Percentiles rank a stretch among this genome's conserved stretches.
phyloP scores from a whole-genome alignment of 108 stramenopile genomes.

The Cyclotella kingstonii region DNA sequence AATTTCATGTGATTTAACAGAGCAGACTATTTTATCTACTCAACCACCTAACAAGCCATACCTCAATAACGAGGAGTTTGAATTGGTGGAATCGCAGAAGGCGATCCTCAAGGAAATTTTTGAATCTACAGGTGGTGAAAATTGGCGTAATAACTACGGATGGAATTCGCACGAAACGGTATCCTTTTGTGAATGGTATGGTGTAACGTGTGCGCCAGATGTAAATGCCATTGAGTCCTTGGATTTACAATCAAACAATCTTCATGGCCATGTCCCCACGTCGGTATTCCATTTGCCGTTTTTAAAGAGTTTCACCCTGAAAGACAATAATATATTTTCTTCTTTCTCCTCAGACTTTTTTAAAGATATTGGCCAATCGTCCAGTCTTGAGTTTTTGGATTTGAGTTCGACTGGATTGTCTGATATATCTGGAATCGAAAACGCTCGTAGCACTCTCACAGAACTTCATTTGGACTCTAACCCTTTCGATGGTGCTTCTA shows the following conservation, averaged over 20 bases:
- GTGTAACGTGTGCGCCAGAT: slow-evolving; percentile 4
- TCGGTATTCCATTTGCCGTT: slow-evolving; percentile 8
- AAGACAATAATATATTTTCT: slow-evolving; percentile 14
- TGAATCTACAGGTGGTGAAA: slow-evolving; percentile 6
- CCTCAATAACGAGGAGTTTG: neutral
- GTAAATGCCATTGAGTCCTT: slow-evolving; percentile 1
- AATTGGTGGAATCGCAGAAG: neutral
- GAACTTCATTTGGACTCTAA: slow-evolving; percentile 19
- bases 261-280: slow-evolving; percentile 4
- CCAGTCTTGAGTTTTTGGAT: slow-evolving; percentile 7
- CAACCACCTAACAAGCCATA: neutral
- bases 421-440: slow-evolving; percentile 8
- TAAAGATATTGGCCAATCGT: slow-evolving; percentile 7
- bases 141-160: slow-evolving; percentile 13
- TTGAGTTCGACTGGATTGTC: slow-evolving; percentile 21
- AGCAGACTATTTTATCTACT: neutral
- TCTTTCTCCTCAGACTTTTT: slow-evolving; percentile 6
- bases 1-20: neutral
- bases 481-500: slow-evolving; percentile 5
- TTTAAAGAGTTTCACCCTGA: slow-evolving; percentile 10
- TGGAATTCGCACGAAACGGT: slow-evolving; percentile 5
- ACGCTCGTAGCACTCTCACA: neutral
- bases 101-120: slow-evolving; percentile 20
- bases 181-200: slow-evolving; percentile 27
- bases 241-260: slow-evolving; percentile 21